Evolutionary conservation across 306 rosid species (phyloP), one percentile per base, ranked within the genome.

Genomic region (Glycine soja): DNA sequence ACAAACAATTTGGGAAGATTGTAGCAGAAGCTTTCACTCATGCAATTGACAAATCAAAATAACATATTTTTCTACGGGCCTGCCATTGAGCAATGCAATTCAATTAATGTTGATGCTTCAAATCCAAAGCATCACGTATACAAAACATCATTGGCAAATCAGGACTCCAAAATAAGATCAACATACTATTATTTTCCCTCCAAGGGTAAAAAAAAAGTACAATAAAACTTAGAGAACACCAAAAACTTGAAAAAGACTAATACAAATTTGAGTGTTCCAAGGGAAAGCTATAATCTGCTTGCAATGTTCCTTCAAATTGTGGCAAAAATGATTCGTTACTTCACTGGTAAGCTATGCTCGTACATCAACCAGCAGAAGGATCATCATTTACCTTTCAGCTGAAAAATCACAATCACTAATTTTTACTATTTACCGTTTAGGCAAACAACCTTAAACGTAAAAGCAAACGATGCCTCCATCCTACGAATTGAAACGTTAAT

Each of bases 361-460:
- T 47, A 61, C 50, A 70, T 84, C 83, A 61, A 78, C 76, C 79
- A 86, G 36, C 81, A 75, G 73, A 51, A 62, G 34, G 43, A 76
- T 53, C 43, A 70, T 64, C 10, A 48, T 11, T 74, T 81, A 46
- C 74, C 77, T 46, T 75, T 75, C 70, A 45, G 78, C 67, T 64
- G 71, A 40, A 67, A 75, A 77, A 79, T 63, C 74, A 45, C 45
- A 43, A 86, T 79, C 79, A 78, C 56, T 54, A 36, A 68, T 80
- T 61, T 42, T 38, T 7, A 64, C 70, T 64, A 64, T 24, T 24
- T 24, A 24, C 30, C 2, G 30, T 38, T 14, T 12, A 45, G 57
- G 46, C 77, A 40, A 40, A 63, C 32, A 68, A 52, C 48, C 51
- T 16, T 52, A 81, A 43, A 69, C 73, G 48, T 48, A 7, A 12